A percentile compares a stretch with the other conserved stretches of the same genome.
Conservation (phyloP, 805 yeast species). For the Maudiozyma barnettii region DNA sequence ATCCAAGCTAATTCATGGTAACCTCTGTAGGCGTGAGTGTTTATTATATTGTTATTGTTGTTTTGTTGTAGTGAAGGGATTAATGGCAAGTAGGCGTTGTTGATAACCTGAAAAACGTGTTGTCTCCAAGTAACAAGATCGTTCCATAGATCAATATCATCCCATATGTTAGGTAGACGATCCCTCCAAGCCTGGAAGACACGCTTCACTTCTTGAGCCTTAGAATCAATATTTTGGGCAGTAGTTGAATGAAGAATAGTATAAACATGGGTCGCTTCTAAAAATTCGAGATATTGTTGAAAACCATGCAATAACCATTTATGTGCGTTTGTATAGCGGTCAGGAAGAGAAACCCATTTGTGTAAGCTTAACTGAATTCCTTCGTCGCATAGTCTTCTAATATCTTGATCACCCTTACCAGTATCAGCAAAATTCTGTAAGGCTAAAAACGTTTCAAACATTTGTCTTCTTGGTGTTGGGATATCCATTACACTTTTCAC, state of each 20-base stretch:
- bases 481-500: slow-evolving; percentile 96
- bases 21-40: slow-evolving; percentile 93
- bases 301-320: slow-evolving; percentile 83
- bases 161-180: slow-evolving; percentile 93
- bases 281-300: slow-evolving; percentile 94
- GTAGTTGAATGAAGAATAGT: slow-evolving; percentile 80
- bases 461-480: slow-evolving; percentile 94
- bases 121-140: slow-evolving; percentile 98
- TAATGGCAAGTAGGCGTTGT: slow-evolving; percentile 87
- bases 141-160: slow-evolving; percentile 95
- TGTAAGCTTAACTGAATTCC: slow-evolving; percentile 88
- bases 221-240: slow-evolving; percentile 83
- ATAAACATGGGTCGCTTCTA: slow-evolving; percentile 94
- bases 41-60: slow-evolving; percentile 58
- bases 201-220: slow-evolving; percentile 88
- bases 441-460: slow-evolving; percentile 87
- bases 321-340: slow-evolving; percentile 68
- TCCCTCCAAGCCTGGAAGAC: slow-evolving; percentile 97
- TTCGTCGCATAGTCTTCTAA: slow-evolving; percentile 83
- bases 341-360: slow-evolving; percentile 88
- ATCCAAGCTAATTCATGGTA: slow-evolving; percentile 99
- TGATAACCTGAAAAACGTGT: slow-evolving; percentile 93
- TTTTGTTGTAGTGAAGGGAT: slow-evolving; percentile 74
- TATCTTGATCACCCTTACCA: slow-evolving; percentile 73
- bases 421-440: slow-evolving; percentile 91